phyloP scores from a whole-genome alignment of 2,329 filamentous ascomycete species.

The Orbilia oligospora region DNA sequence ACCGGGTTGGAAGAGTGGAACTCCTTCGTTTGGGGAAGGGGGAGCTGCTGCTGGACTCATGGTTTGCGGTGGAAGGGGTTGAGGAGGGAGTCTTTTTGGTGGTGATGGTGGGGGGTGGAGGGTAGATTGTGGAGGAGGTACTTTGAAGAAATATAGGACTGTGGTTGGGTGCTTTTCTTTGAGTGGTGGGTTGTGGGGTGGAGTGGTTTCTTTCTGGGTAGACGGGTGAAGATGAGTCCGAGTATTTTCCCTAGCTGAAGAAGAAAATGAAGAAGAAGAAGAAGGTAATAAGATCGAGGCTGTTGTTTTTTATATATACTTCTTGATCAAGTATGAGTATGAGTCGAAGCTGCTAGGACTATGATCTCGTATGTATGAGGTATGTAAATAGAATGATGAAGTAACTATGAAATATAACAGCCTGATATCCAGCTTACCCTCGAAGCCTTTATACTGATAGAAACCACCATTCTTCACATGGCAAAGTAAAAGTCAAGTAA shows the following conservation, averaged over 20 bases:
- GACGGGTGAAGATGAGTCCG: neutral
- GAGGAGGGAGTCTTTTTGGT: neutral
- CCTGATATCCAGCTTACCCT: neutral
- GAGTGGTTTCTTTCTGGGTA: neutral
- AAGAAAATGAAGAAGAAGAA: neutral
- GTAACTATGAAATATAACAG: slow-evolving; percentile 10
- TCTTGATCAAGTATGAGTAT: too few relatives aligned
- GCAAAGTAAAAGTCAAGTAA: neutral
- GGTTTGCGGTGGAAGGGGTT: neutral
- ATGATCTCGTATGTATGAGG: neutral
- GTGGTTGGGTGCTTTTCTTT: neutral
- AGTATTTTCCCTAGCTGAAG: slow-evolving; percentile 24
- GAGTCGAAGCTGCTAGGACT: neutral
- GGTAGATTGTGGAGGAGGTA: slow-evolving; percentile 2
- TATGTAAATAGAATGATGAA: neutral
- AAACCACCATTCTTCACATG: neutral
- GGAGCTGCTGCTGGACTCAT: too few relatives aligned
- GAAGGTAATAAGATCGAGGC: neutral
- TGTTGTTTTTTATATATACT: slow-evolving; percentile 1
- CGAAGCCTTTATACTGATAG: neutral
- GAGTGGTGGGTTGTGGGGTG: neutral
- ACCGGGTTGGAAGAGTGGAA: slow-evolving; percentile 46
- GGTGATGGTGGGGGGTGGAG: neutral
- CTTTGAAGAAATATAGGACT: neutral
- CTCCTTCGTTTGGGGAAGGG: slow-evolving; percentile 3